These are phyloP conservation scores for Phenoliferia sp. DNA, from an alignment of 1,284 basidiomycete genomes.

Conservation along the genomic window DNA sequence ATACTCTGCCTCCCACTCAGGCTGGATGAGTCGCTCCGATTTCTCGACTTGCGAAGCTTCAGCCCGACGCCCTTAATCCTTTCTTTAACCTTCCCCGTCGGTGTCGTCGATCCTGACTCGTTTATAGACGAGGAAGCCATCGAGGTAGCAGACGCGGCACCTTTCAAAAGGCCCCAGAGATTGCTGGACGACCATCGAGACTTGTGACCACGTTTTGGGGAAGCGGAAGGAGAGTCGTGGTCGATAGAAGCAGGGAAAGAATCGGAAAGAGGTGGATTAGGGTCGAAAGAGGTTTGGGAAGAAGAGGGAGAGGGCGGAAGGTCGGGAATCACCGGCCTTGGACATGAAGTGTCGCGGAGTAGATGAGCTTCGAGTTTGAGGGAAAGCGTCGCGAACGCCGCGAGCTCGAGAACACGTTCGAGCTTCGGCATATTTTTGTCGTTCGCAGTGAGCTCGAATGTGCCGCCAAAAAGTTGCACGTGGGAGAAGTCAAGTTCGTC, in stretches of 20 bases:
- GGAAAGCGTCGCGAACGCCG: constrained; percentile 16
- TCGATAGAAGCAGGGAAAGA: too few relatives aligned
- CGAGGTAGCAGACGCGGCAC: background rate
- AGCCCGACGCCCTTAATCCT: constrained; percentile 5
- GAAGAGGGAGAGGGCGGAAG: too few relatives aligned
- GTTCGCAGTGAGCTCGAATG: constrained; percentile 12
- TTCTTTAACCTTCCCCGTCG: constrained; percentile 2
- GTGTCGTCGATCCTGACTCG: background rate
- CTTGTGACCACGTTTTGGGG: background rate
- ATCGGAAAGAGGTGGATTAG: too few relatives aligned
- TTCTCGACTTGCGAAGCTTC: background rate
- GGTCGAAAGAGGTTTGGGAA: too few relatives aligned
- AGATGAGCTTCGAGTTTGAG: constrained; percentile 23
- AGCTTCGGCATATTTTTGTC: constrained; percentile 8
- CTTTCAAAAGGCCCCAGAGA: background rate
- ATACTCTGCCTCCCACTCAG: background rate
- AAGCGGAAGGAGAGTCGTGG: background rate
- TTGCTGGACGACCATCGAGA: background rate
- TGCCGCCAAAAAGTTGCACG: constrained; percentile 15
- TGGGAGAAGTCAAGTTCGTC: constrained; percentile 16
- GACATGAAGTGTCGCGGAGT: constrained; percentile 12
- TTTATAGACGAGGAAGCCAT: background rate
- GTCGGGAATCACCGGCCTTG: too few relatives aligned
- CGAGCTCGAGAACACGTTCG: constrained; percentile 21
- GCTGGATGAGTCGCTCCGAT: background rate